Percentiles rank a stretch among this genome's conserved stretches.
Evolutionary conservation across 208 protist species (phyloP).

Genomic region (Trypanosoma platydactyli): DNA sequence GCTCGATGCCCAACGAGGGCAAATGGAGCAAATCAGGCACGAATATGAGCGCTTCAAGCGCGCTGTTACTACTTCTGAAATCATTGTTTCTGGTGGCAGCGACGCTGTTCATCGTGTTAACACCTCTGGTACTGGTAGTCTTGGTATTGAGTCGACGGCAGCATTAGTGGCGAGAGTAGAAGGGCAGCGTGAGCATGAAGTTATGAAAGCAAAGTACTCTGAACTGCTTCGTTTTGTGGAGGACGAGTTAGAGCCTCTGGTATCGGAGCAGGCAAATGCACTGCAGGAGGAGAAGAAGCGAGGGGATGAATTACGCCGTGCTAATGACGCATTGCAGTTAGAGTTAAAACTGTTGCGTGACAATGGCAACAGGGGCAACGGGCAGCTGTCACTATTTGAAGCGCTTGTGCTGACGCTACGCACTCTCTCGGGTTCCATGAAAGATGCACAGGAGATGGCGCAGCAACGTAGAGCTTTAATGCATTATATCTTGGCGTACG

Average conservation of each 20-base stretch:
- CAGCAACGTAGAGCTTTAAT: constrained; percentile 43
- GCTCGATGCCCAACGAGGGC: constrained; percentile 7
- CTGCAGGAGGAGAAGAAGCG: constrained; percentile 17
- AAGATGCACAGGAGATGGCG: constrained; percentile 43
- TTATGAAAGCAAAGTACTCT: constrained; percentile 33
- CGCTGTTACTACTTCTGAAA: neutral
- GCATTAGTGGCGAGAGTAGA: neutral
- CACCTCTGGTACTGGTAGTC: neutral
- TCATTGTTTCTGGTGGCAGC: neutral
- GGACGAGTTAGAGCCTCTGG: constrained; percentile 40
- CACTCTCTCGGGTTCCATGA: constrained; percentile 38
- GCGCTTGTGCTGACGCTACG: constrained; percentile 35
- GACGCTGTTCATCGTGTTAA: neutral
- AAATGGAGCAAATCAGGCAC: constrained; percentile 19
- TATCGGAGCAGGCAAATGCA: constrained; percentile 29
- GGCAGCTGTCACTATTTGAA: constrained; percentile 26
- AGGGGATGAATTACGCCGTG: constrained; percentile 3
- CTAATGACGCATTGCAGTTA: constrained; percentile 15
- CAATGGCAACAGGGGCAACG: neutral
- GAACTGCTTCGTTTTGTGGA: constrained; percentile 36
- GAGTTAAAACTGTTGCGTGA: constrained; percentile 9
- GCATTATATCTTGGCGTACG: constrained; percentile 28
- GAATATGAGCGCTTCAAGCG: constrained; percentile 26
- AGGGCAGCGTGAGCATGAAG: constrained; percentile 13
- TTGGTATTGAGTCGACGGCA: too few species aligned